Base-by-base conservation (phyloP, 306 rosid species). In the Prosopis cineraria region DNA sequence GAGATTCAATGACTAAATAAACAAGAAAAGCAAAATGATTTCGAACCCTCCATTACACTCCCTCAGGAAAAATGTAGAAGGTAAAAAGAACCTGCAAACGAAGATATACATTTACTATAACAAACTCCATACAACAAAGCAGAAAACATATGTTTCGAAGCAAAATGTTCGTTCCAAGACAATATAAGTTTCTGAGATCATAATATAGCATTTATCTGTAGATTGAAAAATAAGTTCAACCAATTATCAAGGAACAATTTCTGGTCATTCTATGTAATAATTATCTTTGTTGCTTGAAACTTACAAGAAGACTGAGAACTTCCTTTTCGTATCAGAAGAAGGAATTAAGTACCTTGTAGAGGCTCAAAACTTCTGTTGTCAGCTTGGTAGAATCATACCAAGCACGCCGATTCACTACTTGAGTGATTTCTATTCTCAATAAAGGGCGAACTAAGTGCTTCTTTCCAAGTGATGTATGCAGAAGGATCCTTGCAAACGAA, bases 391-490 rank as follows among this genome's bases (percentile, higher is more conserved):
- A 91, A 77, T 96, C 97, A 27, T 93, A 91, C 99, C 99, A 96
- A 6, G 99, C 93, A 20, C 83, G 96, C 63, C 98, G 87, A 85
- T 93, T 93, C 76, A 95, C 96, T 67, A 95, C 98, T 75, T 93
- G 99, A 48, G 98, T 82, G 64, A 93, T 91, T 85, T 96, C 99
- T 6, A 97, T 82, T 84, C 99, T 89, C 65, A 96, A 81, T 33
- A 96, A 81, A 41, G 99, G 97, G 68, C 98, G 96, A 65, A 96
- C 99, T 79, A 96, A 83, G 84, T 96, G 98, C 82, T 93, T 93
- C 84, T 93, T 96, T 60, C 99, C 99, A 52, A 96, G 98, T 48
- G 98, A 91, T 60, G 99, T 91, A 72, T 92, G 94, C 75, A 96
- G 83, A 82, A 93, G 92, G 76, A 96, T 96, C 85, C 97, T 91